A percentile compares a stretch with the other conserved stretches of the same genome.
Evolutionary conservation across 495 filamentous ascomycete species (phyloP).

Genomic region (Hyaloscypha finlandica): DNA sequence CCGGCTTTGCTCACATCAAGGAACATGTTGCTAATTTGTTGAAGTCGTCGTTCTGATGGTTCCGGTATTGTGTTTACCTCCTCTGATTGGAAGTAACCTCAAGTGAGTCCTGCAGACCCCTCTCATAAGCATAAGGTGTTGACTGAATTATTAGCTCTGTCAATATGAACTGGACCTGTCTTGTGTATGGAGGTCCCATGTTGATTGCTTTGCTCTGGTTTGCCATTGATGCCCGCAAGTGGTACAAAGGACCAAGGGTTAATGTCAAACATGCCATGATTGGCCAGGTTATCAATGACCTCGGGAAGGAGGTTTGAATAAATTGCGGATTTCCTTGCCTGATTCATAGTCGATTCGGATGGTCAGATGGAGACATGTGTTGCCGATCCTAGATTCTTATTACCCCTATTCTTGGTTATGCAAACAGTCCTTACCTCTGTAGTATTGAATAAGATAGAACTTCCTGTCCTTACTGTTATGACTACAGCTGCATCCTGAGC

Average conservation of each 20-base stretch:
- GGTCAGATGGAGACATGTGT: background rate
- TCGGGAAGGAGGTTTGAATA: constrained; percentile 7
- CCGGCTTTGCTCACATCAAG: too few species aligned
- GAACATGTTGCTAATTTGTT: too few species aligned
- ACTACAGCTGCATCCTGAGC: too few species aligned
- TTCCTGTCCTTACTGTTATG: too few species aligned
- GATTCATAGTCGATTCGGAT: background rate
- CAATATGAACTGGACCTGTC: constrained; percentile 72
- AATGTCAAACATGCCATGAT: constrained; percentile 50
- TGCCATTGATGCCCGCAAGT: constrained; percentile 63
- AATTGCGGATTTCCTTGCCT: background rate
- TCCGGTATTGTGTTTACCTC: constrained; percentile 70
- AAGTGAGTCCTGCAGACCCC: background rate
- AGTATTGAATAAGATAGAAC: too few species aligned
- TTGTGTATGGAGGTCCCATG: constrained; percentile 71
- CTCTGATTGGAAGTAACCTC: constrained; percentile 16
- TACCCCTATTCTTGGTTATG: too few species aligned
- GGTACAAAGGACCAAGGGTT: constrained; percentile 72
- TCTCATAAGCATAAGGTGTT: constrained; percentile 36
- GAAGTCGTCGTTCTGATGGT: constrained; percentile 64
- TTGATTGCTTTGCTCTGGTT: constrained; percentile 67
- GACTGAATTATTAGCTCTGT: constrained; percentile 49
- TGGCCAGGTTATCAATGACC: constrained; percentile 5
- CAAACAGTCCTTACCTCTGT: too few species aligned
- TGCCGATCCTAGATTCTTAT: too few species aligned